Evolutionary conservation across 2,329 filamentous ascomycete genomes (phyloP), one percentile per base, ranked within the genome.

Genomic region (Neonectria hederae): DNA sequence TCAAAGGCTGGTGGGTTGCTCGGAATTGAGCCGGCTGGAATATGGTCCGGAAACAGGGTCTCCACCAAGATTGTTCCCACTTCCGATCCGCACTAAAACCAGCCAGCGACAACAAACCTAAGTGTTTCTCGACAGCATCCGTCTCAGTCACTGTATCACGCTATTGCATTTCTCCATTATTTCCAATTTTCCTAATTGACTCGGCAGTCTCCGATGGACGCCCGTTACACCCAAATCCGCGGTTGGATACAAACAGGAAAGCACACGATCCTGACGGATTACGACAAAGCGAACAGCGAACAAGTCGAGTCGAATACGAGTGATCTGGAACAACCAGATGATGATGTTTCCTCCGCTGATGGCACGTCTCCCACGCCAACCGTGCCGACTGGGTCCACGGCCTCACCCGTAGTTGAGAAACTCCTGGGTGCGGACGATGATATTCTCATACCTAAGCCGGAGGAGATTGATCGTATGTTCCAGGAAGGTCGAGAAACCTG

Each of bases 171-270:
- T n/a, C n/a, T n/a, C n/a, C n/a, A n/a, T n/a, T n/a, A n/a, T n/a
- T n/a, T n/a, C n/a, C n/a, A n/a, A n/a, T n/a, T n/a, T n/a, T n/a
- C n/a, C n/a, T n/a, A n/a, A n/a, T n/a, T n/a, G n/a, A n/a, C n/a
- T n/a, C n/a, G n/a, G n/a, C n/a, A n/a, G n/a, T n/a, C n/a, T n/a
- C n/a, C n/a, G n/a, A 56, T 56, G 53, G 53, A 52, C 13, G 52
- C 43, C 24, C 53, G 45, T 19, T 26, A 62, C 45, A 38, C 59
- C 32, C 53, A 56, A n/a, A 62, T 62, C 14, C 30, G 24, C 14
- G 4, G 3, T 52, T 62, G 59, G 59, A 52, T 62, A 49, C 11
- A 52, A 24, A 62, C 53, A 51, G 59, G 59, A 5, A 35, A 62
- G 32, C 45, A 62, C 32, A 38, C 21, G 10, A 62, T 62, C 35